These are phyloP conservation scores for Dendrothele bispora DNA, from an alignment of 768 basidiomycete genomes.

Conservation along the genomic window DNA sequence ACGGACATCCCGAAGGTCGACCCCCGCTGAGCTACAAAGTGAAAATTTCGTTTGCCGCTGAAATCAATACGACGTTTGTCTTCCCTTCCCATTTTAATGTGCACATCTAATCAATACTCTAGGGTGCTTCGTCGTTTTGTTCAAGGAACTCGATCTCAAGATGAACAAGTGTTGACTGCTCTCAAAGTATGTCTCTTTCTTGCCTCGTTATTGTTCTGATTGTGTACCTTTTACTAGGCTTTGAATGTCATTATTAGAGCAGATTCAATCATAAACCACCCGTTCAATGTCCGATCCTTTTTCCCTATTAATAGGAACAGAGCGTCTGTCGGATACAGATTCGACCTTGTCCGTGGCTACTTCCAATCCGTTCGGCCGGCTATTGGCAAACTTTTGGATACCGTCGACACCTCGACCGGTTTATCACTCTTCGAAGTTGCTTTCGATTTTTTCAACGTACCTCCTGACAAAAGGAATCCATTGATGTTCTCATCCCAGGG, in stretches of 20 bases:
- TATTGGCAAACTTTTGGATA: constrained; percentile 62
- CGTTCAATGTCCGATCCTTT: constrained; percentile 75
- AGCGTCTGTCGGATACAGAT: constrained; percentile 53
- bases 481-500: constrained; percentile 29
- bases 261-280: constrained; percentile 66
- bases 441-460: constrained; percentile 57
- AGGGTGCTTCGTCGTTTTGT: constrained; percentile 69
- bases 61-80: constrained; percentile 47
- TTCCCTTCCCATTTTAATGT: no score
- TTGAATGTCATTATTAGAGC: constrained; percentile 76
- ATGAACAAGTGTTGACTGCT: constrained; percentile 64
- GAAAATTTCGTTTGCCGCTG: constrained; percentile 54
- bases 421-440: constrained; percentile 61
- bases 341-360: constrained; percentile 77
- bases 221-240: constrained; percentile 48
- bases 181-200: constrained; percentile 48
- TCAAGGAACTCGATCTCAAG: constrained; percentile 61
- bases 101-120: neutral
- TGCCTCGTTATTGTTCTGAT: neutral
- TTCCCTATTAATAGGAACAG: constrained; percentile 58
- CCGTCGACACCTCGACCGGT: constrained; percentile 77
- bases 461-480: constrained; percentile 28
- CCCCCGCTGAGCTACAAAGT: constrained; percentile 56
- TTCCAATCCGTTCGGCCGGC: constrained; percentile 79
- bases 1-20: constrained; percentile 27